Base-by-base conservation (phyloP, 345 rosid species). In the Murraya koenigii region DNA sequence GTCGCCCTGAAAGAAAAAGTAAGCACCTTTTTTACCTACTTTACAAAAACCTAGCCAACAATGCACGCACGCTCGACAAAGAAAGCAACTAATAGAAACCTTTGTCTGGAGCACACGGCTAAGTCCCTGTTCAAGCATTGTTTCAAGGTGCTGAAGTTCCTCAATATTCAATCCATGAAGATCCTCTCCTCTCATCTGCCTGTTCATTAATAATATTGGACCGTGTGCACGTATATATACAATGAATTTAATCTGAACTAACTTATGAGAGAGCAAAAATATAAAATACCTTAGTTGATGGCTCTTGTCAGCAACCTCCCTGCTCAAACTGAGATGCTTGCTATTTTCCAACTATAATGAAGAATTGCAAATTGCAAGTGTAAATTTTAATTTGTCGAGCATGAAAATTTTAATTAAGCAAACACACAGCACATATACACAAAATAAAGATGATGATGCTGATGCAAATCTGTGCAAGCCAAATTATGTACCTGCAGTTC, bases 171-270 rank as follows among this genome's bases (percentile, higher is more conserved):
- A 36, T 41, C 88, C 90, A 22, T 79, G 84, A 79, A 88, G 89
- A 77, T 85, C 85, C 44, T 88, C 91, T 13, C 91, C 91, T 76
- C 86, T 85, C 87, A 88, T 79, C 78, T 82, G 87, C 80, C 91
- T 88, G 77, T 78, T 36, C 5, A 6, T 44, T 44, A 44, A 44
- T 13, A 44, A 44, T 13, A 44, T 44, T 44, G 49, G 49, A 13
- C 17, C 17, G 49, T 44, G 17, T 11, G 13, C 49, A 41, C 10
- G 47, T 13, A 0, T 44, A 44, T 13, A 44, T 13, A 44, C 13
- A 44, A 3, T 44, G 49, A 17, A 35, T 15, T 19, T 2, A 35
- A 76, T 35, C 39, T 36, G 8, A 14, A 35, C 25, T 1, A 25
- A 77, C 17, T 6, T 14, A 60, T 22, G 2, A 69, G 49, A 25